Evolutionary conservation across 2,329 filamentous ascomycete species (phyloP).

Genomic region (Dothistroma pini): DNA sequence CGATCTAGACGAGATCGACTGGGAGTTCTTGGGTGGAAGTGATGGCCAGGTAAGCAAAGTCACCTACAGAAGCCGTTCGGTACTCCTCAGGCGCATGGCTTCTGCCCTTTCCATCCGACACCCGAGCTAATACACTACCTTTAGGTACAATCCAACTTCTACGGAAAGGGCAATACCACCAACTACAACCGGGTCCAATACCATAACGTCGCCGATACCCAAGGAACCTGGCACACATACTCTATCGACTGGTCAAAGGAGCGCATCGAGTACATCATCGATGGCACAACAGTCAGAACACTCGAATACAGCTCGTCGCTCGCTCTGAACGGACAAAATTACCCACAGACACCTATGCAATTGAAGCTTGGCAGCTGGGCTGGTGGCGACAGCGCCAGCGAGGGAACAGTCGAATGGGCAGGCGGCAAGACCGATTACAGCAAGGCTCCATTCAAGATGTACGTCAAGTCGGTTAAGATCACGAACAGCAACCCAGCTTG

Average conservation of each 20-base stretch:
- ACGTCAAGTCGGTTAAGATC: slow-evolving; percentile 49
- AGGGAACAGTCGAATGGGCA: slow-evolving; percentile 64
- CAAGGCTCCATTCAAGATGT: slow-evolving; percentile 51
- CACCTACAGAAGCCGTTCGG: no score
- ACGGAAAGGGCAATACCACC: slow-evolving; percentile 62
- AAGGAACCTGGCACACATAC: slow-evolving; percentile 63
- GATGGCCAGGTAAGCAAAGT: slow-evolving; percentile 38
- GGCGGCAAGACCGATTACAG: slow-evolving; percentile 54
- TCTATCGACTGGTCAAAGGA: slow-evolving; percentile 69
- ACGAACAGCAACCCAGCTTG: slow-evolving; percentile 51
- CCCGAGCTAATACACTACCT: no score
- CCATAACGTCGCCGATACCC: slow-evolving; percentile 56
- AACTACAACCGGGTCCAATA: slow-evolving; percentile 66
- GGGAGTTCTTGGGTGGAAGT: slow-evolving; percentile 72
- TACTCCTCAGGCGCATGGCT: no score
- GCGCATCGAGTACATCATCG: slow-evolving; percentile 65
- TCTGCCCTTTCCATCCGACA: no score
- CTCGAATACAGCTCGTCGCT: slow-evolving; percentile 62
- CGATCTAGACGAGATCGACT: slow-evolving; percentile 82
- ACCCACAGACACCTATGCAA: slow-evolving; percentile 74
- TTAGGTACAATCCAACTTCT: slow-evolving; percentile 67
- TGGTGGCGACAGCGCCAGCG: slow-evolving; percentile 46
- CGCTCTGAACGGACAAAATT: slow-evolving; percentile 61
- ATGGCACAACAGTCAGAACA: slow-evolving; percentile 64
- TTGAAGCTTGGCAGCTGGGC: slow-evolving; percentile 49